Percentiles rank a stretch among this genome's conserved stretches.
phyloP scores from a whole-genome alignment of 139 green algal genomes.

The Axilococcus clingmanii region DNA sequence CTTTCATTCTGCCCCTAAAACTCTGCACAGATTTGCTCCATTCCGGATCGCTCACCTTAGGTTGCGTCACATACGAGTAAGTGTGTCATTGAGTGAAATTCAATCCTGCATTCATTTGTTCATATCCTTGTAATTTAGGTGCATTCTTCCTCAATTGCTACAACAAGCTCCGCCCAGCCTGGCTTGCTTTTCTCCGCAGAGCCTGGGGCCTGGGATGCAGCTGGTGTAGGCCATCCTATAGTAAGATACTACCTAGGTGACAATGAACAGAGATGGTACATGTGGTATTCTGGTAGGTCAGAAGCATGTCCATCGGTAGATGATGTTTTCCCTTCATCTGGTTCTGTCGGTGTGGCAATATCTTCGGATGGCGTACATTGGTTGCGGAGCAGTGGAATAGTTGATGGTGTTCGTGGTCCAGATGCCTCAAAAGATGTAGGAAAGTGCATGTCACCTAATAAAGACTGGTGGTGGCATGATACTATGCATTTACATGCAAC shows the following conservation, averaged over 20 bases:
- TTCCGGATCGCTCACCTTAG: too few relatives aligned
- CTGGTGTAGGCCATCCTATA: conserved; percentile 54
- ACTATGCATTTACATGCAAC: conserved; percentile 65
- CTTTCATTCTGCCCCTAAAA: too few relatives aligned
- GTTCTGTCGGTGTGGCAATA: conserved; percentile 49
- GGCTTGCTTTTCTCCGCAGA: conserved; percentile 51
- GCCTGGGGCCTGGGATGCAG: conserved; percentile 58
- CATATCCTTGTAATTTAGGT: too few relatives aligned
- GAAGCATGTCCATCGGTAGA: conserved; percentile 20
- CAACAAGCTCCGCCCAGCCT: conserved; percentile 12
- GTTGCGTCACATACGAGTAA: too few relatives aligned
- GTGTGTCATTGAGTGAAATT: too few relatives aligned
- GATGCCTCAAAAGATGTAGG: conserved; percentile 49
- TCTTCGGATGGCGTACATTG: conserved; percentile 64
- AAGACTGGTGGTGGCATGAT: conserved; percentile 80
- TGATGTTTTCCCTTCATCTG: conserved; percentile 39
- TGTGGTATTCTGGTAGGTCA: conserved; percentile 75
- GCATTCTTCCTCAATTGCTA: too few relatives aligned
- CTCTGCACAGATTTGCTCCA: too few relatives aligned
- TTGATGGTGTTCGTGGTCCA: conserved; percentile 38
- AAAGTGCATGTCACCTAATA: conserved; percentile 49
- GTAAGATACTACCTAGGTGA: conserved; percentile 73
- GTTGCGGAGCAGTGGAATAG: conserved; percentile 29
- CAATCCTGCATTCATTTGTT: too few relatives aligned
- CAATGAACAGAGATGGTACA: conserved; percentile 73